Base-by-base conservation (phyloP, 129 eudicot species). In the Apium graveolens region DNA sequence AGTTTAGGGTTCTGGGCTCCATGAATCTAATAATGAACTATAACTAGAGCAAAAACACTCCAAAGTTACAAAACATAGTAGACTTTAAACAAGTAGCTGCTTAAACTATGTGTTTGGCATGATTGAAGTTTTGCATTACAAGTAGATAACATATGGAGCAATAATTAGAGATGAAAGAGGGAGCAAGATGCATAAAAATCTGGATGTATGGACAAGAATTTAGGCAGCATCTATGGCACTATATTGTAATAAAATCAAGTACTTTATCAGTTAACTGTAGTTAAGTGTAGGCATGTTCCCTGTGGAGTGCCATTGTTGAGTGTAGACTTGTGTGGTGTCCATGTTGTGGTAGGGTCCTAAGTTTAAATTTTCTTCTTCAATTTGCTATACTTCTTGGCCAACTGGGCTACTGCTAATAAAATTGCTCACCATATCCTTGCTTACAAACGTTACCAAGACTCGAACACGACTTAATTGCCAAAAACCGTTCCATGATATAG, bases 1-100 rank as follows among this genome's bases (percentile, higher is more conserved):
- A 39, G 20, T 72, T 72, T 42, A 72, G 53, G 76, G 76, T 72
- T 72, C 21, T 72, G 51, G 76, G 76, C 76, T 72, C 53, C 53
- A 72, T 41, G 76, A 72, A 42, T 72, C 76, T 72, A 72, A 26
- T 72, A 13, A 66, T 66, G 39, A 66, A 31, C 10, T 1, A 13
- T 16, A 72, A 18, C 14, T 72, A 72, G 34, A 72, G 51, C 45
- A 42, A 72, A 42, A 42, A n/a, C 76, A 72, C n/a, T 1, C 55
- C 76, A 72, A 72, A 72, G 7, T 39, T n/a, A 1, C 49, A 72
- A 72, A 72, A 72, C 76, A 24, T 42, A 10, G 46, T 14, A 72
- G 20, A 42, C 75, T 70, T 70, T 70, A 70, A 39, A 0, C 44
- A 38, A 24, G 48, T 39, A 24, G 29, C 31, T 72, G 34, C 53